phyloP scores from a whole-genome alignment of 2,329 filamentous ascomycete species.

The Chrysosporium keratinophilum region DNA sequence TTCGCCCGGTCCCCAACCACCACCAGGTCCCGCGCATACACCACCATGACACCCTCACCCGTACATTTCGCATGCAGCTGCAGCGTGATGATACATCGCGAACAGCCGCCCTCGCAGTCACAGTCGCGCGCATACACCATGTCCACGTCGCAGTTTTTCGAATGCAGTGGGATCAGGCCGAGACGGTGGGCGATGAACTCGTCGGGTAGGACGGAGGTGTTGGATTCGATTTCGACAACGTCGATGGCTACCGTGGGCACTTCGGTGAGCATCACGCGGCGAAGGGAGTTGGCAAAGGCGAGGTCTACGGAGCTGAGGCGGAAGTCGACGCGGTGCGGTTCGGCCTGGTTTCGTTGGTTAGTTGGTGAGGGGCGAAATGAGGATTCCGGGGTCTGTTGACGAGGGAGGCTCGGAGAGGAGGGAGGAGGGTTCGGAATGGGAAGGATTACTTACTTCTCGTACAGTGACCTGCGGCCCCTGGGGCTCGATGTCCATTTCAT shows the following conservation, averaged over 20 bases:
- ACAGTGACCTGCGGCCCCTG: constrained; percentile 40
- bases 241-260: constrained; percentile 92
- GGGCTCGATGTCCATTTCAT: constrained; percentile 39
- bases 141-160: constrained; percentile 69
- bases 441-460: constrained; percentile 30
- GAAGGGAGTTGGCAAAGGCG: constrained; percentile 91
- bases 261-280: constrained; percentile 88
- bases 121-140: constrained; percentile 87
- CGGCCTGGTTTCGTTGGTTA: constrained; percentile 48
- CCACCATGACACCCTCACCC: constrained; percentile 78
- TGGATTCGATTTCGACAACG: constrained; percentile 84
- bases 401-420: background rate
- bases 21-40: constrained; percentile 82
- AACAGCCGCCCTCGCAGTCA: constrained; percentile 91
- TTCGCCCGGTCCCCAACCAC: constrained; percentile 61
- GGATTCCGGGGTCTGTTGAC: background rate
- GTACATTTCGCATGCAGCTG: constrained; percentile 78
- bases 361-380: background rate
- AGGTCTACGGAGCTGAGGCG: constrained; percentile 83
- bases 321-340: constrained; percentile 75
- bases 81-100: constrained; percentile 77
- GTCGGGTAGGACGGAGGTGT: constrained; percentile 95
- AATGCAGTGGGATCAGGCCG: constrained; percentile 85
- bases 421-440: too few species aligned
- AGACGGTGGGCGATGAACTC: constrained; percentile 87